A percentile compares a stretch with the other conserved stretches of the same genome.
Evolutionary conservation across 2,329 filamentous ascomycete species (phyloP).

Genomic region (Phialophora expanda): DNA sequence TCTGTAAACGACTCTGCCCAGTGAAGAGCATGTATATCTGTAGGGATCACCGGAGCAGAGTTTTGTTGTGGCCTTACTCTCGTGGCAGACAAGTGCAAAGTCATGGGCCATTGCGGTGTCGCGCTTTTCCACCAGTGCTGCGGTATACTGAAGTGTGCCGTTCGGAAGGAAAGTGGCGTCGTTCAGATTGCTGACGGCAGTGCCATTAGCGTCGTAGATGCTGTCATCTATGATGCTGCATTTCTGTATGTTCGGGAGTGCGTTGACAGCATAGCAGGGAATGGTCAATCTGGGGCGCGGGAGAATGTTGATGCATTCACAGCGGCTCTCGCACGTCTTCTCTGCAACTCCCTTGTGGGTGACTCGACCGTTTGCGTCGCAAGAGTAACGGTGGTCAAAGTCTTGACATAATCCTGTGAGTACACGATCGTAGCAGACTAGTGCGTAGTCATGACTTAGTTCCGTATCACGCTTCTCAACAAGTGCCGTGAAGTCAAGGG

Average conservation of each 20-base stretch:
- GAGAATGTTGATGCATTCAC: not conserved
- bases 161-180: conserved; percentile 19
- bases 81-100: not conserved
- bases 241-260: not conserved
- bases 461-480: not conserved
- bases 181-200: conserved; percentile 7
- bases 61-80: not conserved
- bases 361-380: not conserved
- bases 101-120: not conserved
- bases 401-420: not conserved
- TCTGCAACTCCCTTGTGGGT: not conserved
- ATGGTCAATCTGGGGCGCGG: not conserved
- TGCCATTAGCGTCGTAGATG: conserved; percentile 10
- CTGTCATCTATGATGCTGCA: conserved; percentile 6
- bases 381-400: not conserved
- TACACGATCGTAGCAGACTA: not conserved
- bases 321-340: not conserved
- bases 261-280: not conserved
- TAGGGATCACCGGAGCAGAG: not conserved
- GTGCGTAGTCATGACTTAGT: not conserved
- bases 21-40: not conserved
- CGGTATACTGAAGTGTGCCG: conserved; percentile 20
- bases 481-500: not conserved
- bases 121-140: not conserved
- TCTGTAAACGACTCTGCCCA: not conserved